Percentiles rank a stretch among this genome's conserved stretches.
Conservation (phyloP, 768 basidiomycete genomes). For the Mycena epipterygia region DNA sequence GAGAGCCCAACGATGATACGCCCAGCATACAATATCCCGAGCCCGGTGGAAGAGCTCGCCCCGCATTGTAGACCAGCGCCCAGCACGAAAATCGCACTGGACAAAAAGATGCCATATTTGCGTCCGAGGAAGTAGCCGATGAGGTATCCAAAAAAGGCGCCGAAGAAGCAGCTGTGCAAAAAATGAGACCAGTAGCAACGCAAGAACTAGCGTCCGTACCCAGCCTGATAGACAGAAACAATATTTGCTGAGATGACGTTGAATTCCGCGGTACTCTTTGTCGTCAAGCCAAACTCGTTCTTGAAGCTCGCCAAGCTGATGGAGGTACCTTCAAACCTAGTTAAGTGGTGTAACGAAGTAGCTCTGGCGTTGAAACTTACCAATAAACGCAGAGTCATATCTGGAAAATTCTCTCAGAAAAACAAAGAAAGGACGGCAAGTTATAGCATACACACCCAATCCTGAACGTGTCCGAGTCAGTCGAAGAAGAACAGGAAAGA, state of each 20-base stretch:
- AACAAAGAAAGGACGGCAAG: neutral
- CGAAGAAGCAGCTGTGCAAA: slow-evolving; percentile 51
- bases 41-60: slow-evolving; percentile 49
- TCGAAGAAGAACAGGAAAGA: neutral
- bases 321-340: slow-evolving; percentile 46
- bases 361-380: neutral
- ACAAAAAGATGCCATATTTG: slow-evolving; percentile 48
- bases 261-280: slow-evolving; percentile 45
- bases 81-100: slow-evolving; percentile 53
- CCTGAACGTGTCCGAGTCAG: slow-evolving; percentile 21
- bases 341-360: neutral
- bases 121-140: slow-evolving; percentile 56
- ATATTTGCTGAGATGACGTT: slow-evolving; percentile 58
- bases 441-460: slow-evolving; percentile 48
- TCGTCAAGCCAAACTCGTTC: slow-evolving; percentile 55
- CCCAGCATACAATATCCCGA: slow-evolving; percentile 57
- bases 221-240: slow-evolving; percentile 61
- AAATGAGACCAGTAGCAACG: neutral
- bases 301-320: slow-evolving; percentile 59
- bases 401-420: slow-evolving; percentile 27
- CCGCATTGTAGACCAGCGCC: slow-evolving; percentile 55
- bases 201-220: slow-evolving; percentile 36
- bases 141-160: slow-evolving; percentile 53
- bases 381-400: slow-evolving; percentile 62
- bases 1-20: slow-evolving; percentile 57